Conservation (phyloP, 345 rosid species). For the Durio zibethinus region DNA sequence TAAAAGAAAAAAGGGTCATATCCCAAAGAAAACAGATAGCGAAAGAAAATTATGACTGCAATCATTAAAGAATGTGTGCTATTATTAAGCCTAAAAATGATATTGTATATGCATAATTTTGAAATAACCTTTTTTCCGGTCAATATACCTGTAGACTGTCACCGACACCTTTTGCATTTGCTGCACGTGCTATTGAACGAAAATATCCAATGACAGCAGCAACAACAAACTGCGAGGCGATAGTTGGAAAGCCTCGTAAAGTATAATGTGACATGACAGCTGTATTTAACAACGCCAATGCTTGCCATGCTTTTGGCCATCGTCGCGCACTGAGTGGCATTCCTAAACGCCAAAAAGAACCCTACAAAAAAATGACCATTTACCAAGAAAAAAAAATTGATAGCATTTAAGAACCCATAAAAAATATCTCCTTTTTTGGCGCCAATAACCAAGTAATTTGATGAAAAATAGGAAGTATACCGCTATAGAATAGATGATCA, state of each 20-base stretch:
- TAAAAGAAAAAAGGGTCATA: background rate
- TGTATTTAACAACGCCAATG: constrained; percentile 96
- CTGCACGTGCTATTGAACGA: constrained; percentile 93
- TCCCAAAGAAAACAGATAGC: background rate
- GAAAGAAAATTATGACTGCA: background rate
- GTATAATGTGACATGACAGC: constrained; percentile 97
- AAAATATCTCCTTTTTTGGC: background rate
- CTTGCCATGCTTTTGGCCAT: constrained; percentile 98
- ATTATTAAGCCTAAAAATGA: no score
- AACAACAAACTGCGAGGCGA: constrained; percentile 77
- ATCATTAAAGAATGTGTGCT: background rate
- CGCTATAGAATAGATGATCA: background rate
- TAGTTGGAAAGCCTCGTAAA: constrained; percentile 47
- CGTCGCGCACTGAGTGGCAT: constrained; percentile 71
- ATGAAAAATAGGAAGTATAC: background rate
- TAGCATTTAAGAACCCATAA: background rate
- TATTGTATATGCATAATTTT: background rate
- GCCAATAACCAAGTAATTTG: background rate
- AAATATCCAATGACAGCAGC: constrained; percentile 98
- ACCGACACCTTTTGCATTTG: constrained; percentile 92
- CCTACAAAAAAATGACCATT: constrained; percentile 40
- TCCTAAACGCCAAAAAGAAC: constrained; percentile 66
- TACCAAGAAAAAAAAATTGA: background rate
- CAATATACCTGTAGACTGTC: constrained; percentile 87
- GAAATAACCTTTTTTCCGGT: background rate